These are phyloP conservation scores for Thuja plicata DNA, from an alignment of 83 land plant genomes.

Conservation along the genomic window DNA sequence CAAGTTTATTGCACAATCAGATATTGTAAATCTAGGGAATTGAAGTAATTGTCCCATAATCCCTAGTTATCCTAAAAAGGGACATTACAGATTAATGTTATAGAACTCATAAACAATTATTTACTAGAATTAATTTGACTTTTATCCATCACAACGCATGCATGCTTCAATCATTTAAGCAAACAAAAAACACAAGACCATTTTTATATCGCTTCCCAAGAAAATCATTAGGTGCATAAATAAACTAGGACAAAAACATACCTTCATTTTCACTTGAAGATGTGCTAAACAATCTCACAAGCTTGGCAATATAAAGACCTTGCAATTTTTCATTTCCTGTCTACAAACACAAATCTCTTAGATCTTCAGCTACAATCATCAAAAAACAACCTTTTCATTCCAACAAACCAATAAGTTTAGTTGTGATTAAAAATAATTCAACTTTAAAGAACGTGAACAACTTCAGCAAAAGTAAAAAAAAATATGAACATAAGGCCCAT, in stretches of 20 bases:
- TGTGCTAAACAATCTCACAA: conserved; percentile 77
- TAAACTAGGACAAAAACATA: not conserved
- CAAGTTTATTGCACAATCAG: too few species aligned
- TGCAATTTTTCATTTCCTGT: conserved; percentile 73
- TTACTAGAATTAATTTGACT: not conserved
- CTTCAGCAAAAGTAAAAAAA: not conserved
- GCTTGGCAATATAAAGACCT: conserved; percentile 74
- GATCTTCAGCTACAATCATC: not conserved
- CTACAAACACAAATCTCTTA: conserved; percentile 20
- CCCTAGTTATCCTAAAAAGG: too few species aligned
- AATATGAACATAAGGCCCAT: not conserved
- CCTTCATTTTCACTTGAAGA: conserved; percentile 38
- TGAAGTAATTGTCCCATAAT: too few species aligned
- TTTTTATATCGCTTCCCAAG: not conserved
- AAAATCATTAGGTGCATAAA: not conserved
- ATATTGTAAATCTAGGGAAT: too few species aligned
- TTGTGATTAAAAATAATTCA: not conserved
- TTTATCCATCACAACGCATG: not conserved
- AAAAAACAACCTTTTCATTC: not conserved
- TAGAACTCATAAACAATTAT: not conserved
- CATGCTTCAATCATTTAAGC: not conserved
- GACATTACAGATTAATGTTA: not conserved
- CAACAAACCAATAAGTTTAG: not conserved
- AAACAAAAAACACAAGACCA: not conserved
- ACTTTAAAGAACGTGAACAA: not conserved